A percentile compares a stretch with the other conserved stretches of the same genome.
Conservation (phyloP, 2,329 filamentous ascomycete species). For the Diaporthe eres region DNA sequence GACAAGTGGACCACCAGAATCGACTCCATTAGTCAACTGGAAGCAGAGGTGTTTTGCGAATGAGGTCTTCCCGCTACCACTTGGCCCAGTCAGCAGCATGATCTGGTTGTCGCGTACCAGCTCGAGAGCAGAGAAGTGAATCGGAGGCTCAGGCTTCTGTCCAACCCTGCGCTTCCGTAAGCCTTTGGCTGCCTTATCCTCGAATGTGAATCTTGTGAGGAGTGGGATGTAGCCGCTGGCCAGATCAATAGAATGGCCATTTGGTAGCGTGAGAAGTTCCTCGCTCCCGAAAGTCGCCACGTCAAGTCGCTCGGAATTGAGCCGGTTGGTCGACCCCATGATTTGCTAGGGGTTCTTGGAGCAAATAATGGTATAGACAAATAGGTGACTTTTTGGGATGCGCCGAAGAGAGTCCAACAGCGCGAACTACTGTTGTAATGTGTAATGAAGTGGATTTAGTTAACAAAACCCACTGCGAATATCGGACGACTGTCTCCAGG, state of each 20-base stretch:
- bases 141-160: not conserved
- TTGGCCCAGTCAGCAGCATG: not conserved
- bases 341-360: not conserved
- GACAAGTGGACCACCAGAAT: not conserved
- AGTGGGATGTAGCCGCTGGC: not conserved
- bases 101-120: not conserved
- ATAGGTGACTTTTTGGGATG: not conserved
- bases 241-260: not conserved
- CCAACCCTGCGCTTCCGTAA: not conserved
- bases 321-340: not conserved
- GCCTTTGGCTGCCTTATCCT: not conserved
- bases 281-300: not conserved
- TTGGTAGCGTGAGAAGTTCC: not conserved
- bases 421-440: no score
- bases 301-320: not conserved
- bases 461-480: not conserved
- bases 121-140: slow-evolving; percentile 2
- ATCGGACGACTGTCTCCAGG: not conserved
- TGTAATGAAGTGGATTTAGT: not conserved
- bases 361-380: not conserved
- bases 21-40: not conserved
- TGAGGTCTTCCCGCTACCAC: not conserved
- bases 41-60: not conserved
- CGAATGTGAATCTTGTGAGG: not conserved
- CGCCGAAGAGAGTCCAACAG: not conserved